A percentile compares a stretch with the other conserved stretches of the same genome.
phyloP scores from a whole-genome alignment of 2,329 filamentous ascomycete genomes.

The Talaromyces marneffei region DNA sequence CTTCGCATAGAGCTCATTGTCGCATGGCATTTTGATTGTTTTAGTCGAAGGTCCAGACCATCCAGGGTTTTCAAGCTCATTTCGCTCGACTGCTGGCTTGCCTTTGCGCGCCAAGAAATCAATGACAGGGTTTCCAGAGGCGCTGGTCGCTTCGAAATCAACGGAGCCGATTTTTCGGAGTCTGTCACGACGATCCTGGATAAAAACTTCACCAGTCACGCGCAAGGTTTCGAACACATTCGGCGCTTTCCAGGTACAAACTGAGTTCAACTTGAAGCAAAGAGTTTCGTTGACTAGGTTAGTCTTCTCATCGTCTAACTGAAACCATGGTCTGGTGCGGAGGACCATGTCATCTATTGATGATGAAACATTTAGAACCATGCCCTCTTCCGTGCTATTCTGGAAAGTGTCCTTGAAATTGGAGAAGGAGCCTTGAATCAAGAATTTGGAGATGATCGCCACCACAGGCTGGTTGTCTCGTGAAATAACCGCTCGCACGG shows the following conservation, averaged over 20 bases:
- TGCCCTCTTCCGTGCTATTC: conserved; percentile 74
- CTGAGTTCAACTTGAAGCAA: conserved; percentile 76
- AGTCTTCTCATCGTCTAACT: conserved; percentile 90
- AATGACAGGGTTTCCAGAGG: background rate
- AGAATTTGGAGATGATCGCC: background rate
- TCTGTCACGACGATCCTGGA: conserved; percentile 41
- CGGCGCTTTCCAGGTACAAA: background rate
- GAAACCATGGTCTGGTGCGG: conserved; percentile 55
- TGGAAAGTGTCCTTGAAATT: conserved; percentile 93
- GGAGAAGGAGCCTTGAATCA: background rate
- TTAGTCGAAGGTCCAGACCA: background rate
- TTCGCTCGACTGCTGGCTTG: background rate
- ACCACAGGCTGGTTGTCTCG: background rate
- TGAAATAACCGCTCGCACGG: background rate
- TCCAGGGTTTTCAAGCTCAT: background rate
- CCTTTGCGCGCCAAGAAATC: background rate
- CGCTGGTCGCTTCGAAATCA: background rate
- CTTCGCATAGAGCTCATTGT: conserved; percentile 91
- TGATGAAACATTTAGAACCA: background rate
- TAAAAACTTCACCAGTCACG: conserved; percentile 63
- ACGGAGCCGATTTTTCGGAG: background rate
- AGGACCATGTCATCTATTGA: background rate
- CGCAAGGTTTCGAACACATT: background rate
- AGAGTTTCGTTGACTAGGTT: conserved; percentile 88
- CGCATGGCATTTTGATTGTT: background rate